Percentiles rank a stretch among this genome's conserved stretches.
These are phyloP conservation scores for Orbilia brochopaga DNA, from an alignment of 2,329 filamentous ascomycete genomes.

Conservation along the genomic window DNA sequence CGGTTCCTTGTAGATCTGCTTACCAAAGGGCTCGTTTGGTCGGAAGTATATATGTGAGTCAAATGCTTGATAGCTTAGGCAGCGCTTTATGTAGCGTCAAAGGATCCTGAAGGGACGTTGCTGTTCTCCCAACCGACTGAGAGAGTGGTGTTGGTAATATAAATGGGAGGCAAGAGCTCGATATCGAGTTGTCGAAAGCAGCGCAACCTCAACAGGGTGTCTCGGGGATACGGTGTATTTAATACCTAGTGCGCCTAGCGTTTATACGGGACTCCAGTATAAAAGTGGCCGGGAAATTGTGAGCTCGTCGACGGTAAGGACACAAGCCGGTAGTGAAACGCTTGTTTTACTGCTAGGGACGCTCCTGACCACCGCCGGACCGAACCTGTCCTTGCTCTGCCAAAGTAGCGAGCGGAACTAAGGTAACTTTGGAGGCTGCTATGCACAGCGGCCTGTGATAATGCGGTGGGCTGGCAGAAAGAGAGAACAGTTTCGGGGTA, in stretches of 20 bases:
- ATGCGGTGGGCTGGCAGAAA: conserved; percentile 25
- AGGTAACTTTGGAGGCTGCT: background rate
- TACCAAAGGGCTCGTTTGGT: conserved; percentile 39
- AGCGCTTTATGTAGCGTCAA: conserved; percentile 33
- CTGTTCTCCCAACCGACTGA: conserved; percentile 29
- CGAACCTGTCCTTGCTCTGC: conserved; percentile 22
- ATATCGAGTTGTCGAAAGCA: conserved; percentile 47
- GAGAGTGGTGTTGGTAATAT: conserved; percentile 46
- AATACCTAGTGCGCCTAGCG: conserved; percentile 1
- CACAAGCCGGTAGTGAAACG: conserved; percentile 24
- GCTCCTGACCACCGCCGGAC: conserved; percentile 3
- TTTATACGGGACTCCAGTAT: background rate
- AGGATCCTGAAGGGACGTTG: conserved; percentile 45
- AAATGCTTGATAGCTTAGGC: conserved; percentile 30
- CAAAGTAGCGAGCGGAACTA: conserved; percentile 39
- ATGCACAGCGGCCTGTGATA: conserved; percentile 23
- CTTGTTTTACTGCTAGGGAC: conserved; percentile 22
- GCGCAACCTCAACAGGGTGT: conserved; percentile 36
- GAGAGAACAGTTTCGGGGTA: conserved; percentile 37
- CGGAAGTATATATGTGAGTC: conserved; percentile 35
- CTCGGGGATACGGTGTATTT: conserved; percentile 26
- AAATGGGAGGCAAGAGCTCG: conserved; percentile 49
- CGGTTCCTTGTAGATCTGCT: conserved; percentile 15
- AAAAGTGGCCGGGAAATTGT: conserved; percentile 33
- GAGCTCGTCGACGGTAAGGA: conserved; percentile 29